phyloP scores from a whole-genome alignment of 2,329 filamentous ascomycete species.

The Aspergillus arachidicola region DNA sequence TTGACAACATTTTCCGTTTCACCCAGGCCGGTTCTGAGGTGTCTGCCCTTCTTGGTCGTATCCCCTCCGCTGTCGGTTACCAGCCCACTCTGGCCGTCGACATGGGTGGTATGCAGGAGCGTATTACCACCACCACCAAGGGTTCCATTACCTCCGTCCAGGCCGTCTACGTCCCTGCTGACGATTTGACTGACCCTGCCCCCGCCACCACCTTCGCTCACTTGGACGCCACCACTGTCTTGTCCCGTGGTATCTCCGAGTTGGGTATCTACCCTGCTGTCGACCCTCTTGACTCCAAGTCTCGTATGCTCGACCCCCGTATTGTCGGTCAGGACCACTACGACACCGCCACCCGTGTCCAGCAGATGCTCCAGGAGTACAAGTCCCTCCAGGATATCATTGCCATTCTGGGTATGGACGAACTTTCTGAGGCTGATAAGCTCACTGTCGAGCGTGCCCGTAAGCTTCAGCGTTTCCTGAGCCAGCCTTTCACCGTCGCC shows the following conservation, averaged over 20 bases:
- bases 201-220: constrained; percentile 99
- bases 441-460: constrained; percentile 99
- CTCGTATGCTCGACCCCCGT: constrained; percentile 98
- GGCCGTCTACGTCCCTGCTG: constrained; percentile 99
- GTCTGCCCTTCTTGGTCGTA: constrained; percentile 98
- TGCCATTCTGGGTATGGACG: constrained; percentile 99
- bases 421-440: constrained; percentile 98
- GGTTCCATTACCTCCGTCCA: constrained; percentile 99
- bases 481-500: constrained; percentile 94
- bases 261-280: constrained; percentile 99
- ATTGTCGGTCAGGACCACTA: constrained; percentile 98
- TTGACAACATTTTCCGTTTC: constrained; percentile 99
- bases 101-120: constrained; percentile 99
- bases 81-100: constrained; percentile 97
- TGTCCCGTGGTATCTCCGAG: constrained; percentile 99
- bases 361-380: constrained; percentile 99
- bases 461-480: constrained; percentile 99
- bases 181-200: constrained; percentile 99
- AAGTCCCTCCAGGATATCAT: constrained; percentile 99
- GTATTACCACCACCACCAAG: constrained; percentile 99
- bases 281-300: constrained; percentile 99
- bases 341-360: constrained; percentile 87
- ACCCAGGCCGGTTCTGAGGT: constrained; percentile 99
- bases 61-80: constrained; percentile 99
- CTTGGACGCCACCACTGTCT: constrained; percentile 99